Evolutionary conservation across 129 eudicot genomes (phyloP).

Genomic region (Artemisia tridentata): DNA sequence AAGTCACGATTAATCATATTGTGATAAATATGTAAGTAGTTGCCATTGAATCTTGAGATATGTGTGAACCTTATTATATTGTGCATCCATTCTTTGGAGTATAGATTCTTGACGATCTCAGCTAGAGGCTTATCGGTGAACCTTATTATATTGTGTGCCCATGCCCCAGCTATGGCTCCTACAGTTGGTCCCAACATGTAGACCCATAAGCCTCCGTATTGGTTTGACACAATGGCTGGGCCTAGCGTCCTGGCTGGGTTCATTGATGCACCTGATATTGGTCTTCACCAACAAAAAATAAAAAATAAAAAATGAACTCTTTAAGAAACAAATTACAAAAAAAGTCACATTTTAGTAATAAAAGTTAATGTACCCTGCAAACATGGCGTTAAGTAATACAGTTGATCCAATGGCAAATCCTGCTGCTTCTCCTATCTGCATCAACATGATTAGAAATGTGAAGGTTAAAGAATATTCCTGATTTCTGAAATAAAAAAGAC

Average conservation of each 20-base stretch:
- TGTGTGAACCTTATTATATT: too few relatives aligned
- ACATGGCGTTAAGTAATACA: conserved; percentile 71
- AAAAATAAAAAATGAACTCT: neutral
- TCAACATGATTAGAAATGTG: conserved; percentile 6
- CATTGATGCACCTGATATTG: conserved; percentile 95
- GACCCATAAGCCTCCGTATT: conserved; percentile 66
- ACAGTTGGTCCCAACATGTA: conserved; percentile 58
- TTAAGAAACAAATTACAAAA: neutral
- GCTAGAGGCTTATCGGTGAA: conserved; percentile 75
- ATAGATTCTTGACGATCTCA: conserved; percentile 73
- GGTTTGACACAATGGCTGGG: conserved; percentile 70
- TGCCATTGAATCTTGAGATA: too few relatives aligned
- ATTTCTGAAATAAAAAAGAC: neutral
- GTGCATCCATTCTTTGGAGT: conserved; percentile 28
- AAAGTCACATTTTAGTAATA: too few relatives aligned
- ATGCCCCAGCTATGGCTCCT: conserved; percentile 81
- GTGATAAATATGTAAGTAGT: too few relatives aligned
- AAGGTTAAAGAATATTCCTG: neutral
- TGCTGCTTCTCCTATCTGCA: conserved; percentile 87
- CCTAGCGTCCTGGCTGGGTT: conserved; percentile 93
- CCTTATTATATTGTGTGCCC: conserved; percentile 71
- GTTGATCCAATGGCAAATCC: conserved; percentile 90
- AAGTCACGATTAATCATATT: too few relatives aligned
- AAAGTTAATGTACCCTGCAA: conserved; percentile 59
- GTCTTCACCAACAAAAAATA: conserved; percentile 45